These are phyloP conservation scores for Cordyceps javanica DNA, from an alignment of 2,329 filamentous ascomycete species.

Conservation along the genomic window DNA sequence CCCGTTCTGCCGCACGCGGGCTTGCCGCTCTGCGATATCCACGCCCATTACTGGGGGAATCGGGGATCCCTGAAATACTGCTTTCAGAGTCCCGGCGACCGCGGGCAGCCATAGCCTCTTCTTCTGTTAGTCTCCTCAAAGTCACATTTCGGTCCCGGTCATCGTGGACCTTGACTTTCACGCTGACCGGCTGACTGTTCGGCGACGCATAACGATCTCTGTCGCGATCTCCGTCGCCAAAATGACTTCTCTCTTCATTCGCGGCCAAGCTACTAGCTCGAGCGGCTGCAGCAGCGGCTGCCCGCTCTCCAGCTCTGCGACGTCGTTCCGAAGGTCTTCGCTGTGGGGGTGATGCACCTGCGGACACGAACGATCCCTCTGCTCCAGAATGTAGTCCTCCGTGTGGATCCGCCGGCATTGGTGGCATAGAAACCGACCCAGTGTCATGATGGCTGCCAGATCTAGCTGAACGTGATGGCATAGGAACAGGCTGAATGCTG, in stretches of 20 bases:
- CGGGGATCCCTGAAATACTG: conserved; percentile 52
- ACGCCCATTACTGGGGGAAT: conserved; percentile 39
- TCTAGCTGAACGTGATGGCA: conserved; percentile 12
- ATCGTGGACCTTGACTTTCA: conserved; percentile 55
- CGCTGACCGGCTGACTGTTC: conserved; percentile 44
- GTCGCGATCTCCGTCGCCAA: conserved; percentile 29
- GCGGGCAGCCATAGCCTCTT: conserved; percentile 44
- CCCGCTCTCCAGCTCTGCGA: conserved; percentile 35
- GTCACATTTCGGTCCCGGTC: conserved; percentile 57
- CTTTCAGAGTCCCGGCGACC: conserved; percentile 44
- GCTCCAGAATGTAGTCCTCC: conserved; percentile 31
- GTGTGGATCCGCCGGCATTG: conserved; percentile 47
- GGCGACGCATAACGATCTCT: conserved; percentile 35
- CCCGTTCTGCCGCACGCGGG: conserved; percentile 39
- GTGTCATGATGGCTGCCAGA: conserved; percentile 32
- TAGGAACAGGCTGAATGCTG: not conserved
- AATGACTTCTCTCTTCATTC: conserved; percentile 35
- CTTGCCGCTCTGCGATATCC: conserved; percentile 51
- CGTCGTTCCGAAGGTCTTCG: conserved; percentile 42
- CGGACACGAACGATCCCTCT: conserved; percentile 25
- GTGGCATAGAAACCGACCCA: conserved; percentile 42
- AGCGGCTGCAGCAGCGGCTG: conserved; percentile 42
- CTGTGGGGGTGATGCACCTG: conserved; percentile 32
- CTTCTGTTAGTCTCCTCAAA: conserved; percentile 53
- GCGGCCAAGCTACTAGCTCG: conserved; percentile 43